These are phyloP conservation scores for Inosperma sp. DNA, from an alignment of 768 basidiomycete species.

Conservation along the genomic window DNA sequence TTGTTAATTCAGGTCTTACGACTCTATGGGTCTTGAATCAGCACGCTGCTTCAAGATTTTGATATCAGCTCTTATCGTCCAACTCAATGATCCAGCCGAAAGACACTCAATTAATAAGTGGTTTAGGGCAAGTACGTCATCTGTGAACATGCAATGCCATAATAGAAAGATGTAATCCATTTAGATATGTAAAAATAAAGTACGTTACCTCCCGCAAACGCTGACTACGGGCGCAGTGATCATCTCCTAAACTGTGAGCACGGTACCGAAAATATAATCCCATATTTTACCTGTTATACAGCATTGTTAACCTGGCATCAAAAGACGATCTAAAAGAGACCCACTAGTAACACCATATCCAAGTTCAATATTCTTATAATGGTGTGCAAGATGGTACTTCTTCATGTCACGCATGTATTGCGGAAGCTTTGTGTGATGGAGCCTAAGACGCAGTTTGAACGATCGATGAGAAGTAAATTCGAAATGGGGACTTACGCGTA, in stretches of 20 bases:
- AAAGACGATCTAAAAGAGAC: slow-evolving; percentile 21
- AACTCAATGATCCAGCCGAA: too few species aligned
- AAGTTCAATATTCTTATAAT: slow-evolving; percentile 97
- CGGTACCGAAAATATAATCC: slow-evolving; percentile 89
- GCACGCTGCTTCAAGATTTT: too few species aligned
- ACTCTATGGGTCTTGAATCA: too few species aligned
- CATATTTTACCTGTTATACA: slow-evolving; percentile 71
- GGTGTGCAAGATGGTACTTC: slow-evolving; percentile 95
- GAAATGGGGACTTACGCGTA: slow-evolving; percentile 71
- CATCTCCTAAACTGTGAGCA: slow-evolving; percentile 51
- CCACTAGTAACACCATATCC: slow-evolving; percentile 94
- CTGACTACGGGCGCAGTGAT: background rate
- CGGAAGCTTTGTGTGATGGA: slow-evolving; percentile 85
- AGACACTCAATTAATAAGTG: too few species aligned
- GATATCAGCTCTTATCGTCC: too few species aligned
- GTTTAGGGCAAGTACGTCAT: too few species aligned
- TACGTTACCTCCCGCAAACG: background rate
- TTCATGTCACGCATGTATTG: slow-evolving; percentile 89
- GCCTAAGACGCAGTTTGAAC: slow-evolving; percentile 30
- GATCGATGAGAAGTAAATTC: background rate
- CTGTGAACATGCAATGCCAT: too few species aligned
- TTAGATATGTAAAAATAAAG: background rate
- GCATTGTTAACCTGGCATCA: background rate
- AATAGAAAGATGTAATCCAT: too few species aligned
- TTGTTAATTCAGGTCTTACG: too few species aligned